phyloP scores from a whole-genome alignment of 2,329 filamentous ascomycete species.

The Tolypocladium ovalisporum region DNA sequence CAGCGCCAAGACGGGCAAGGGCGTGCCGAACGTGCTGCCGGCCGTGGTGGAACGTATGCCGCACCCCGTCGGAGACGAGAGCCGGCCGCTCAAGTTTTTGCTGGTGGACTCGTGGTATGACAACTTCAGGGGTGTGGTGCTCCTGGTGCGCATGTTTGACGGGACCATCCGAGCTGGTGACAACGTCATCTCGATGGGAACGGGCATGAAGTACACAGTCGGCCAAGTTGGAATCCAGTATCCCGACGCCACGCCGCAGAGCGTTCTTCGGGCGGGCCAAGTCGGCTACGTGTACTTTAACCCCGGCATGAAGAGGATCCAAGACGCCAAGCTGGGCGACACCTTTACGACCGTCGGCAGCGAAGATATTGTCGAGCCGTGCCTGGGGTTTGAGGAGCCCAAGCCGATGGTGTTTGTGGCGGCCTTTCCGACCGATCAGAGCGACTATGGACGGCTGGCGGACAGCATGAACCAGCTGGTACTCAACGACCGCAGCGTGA shows the following conservation, averaged over 20 bases:
- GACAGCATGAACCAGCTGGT: constrained; percentile 92
- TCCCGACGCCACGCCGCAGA: constrained; percentile 74
- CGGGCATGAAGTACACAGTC: constrained; percentile 79
- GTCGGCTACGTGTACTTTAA: constrained; percentile 97
- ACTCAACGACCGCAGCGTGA: constrained; percentile 91
- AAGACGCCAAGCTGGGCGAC: constrained; percentile 92
- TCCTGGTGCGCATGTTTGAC: constrained; percentile 86
- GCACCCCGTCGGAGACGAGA: constrained; percentile 61
- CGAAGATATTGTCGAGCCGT: constrained; percentile 65
- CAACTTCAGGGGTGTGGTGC: constrained; percentile 84
- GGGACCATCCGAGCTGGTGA: constrained; percentile 76
- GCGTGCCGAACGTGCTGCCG: constrained; percentile 74
- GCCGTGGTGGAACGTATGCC: constrained; percentile 79
- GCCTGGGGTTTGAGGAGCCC: constrained; percentile 90
- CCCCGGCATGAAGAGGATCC: constrained; percentile 92
- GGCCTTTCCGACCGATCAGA: constrained; percentile 86
- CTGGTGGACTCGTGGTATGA: constrained; percentile 99
- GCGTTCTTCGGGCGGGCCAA: constrained; percentile 74
- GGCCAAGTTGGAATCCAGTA: constrained; percentile 97
- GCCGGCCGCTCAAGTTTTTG: constrained; percentile 67
- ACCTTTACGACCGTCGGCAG: constrained; percentile 78
- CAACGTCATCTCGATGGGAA: constrained; percentile 77
- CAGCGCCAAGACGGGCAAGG: constrained; percentile 87
- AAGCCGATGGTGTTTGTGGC: constrained; percentile 99
- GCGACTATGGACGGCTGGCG: constrained; percentile 75